Base-by-base conservation (phyloP, 2,329 filamentous ascomycete species). In the Didymella arachidicola region DNA sequence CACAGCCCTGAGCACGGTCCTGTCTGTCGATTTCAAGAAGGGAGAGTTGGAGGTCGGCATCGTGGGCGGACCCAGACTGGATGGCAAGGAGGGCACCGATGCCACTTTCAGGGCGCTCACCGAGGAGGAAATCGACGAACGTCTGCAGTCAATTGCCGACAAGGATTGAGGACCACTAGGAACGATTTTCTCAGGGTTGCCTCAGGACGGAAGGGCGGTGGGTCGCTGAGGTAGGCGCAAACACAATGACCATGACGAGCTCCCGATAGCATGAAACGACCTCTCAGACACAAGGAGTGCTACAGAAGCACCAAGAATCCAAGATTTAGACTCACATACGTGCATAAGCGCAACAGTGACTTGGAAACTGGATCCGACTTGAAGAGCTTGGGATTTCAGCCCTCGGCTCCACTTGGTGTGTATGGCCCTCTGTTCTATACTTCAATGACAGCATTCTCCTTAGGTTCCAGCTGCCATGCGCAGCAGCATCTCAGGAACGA, bases 21-120 rank as follows among this genome's bases (percentile, higher is more conserved):
- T 99, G 65, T 97, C 94, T 80, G 96, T 98, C 79, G 95, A 99
- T 79, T 99, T 99, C 85, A 99, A 99, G 87, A 98, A 98, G 85
- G 91, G 91, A 71, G 95, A 99, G 84, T 89, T 99, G 78, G 95
- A 99, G 82, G 92, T 99, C 80, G 95, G 95, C 64, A 93, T 99
- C 74, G 95, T 97, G 53, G 95, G 95, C 67, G 94, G 93, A 29
- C 93, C 94, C 57, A 86, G 87, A 72, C 80, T 83, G 59, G 92
- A 96, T 74, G 94, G 93, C 67, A 85, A 91, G 80, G 91, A 96
- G 77, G 92, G 92, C 65, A 90, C 89, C 63, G 86, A 92, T 72
- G 80, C 89, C 48, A 84, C 83, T 62, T 99, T 99, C 85, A 88
- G 93, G 77, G 90, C 89, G 69, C 85, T 99, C 79, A 96, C 91